phyloP scores from a whole-genome alignment of 768 basidiomycete species.

The Cystofilobasidium capitatum region DNA sequence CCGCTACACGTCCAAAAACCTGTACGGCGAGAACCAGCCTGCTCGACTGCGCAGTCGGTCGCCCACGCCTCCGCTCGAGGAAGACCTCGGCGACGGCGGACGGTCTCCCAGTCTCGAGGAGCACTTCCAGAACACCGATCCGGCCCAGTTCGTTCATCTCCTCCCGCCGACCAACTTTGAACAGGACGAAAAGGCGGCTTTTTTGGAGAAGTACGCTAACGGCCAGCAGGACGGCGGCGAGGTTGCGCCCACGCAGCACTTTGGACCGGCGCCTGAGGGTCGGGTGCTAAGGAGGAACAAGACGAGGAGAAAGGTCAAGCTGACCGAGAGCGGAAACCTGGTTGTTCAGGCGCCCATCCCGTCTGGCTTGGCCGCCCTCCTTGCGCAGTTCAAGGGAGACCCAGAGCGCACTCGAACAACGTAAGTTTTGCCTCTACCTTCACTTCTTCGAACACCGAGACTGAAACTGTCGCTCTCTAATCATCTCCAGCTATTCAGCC shows the following conservation, averaged over 20 bases:
- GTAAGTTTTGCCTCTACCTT: constrained; percentile 26
- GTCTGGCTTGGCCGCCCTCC: constrained; percentile 30
- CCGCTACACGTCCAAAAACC: constrained; percentile 10
- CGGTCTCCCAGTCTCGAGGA: neutral
- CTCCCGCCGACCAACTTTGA: neutral
- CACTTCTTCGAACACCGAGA: neutral
- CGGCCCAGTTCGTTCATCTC: neutral
- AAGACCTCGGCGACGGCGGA: constrained; percentile 12
- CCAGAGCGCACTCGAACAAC: constrained; percentile 8
- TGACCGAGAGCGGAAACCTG: constrained; percentile 32
- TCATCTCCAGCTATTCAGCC: constrained; percentile 18
- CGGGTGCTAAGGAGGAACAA: constrained; percentile 22
- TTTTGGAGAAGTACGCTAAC: neutral
- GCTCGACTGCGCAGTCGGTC: constrained; percentile 16
- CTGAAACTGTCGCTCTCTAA: neutral
- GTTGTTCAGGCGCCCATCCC: constrained; percentile 37
- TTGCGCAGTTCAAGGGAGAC: constrained; percentile 11
- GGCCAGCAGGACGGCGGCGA: constrained; percentile 5
- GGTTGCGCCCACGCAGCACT: constrained; percentile 27
- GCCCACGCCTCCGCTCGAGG: constrained; percentile 22
- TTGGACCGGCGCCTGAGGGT: constrained; percentile 20
- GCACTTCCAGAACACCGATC: neutral
- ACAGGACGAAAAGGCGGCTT: neutral
- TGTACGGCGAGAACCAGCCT: constrained; percentile 14
- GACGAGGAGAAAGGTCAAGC: constrained; percentile 23